A percentile compares a stretch with the other conserved stretches of the same genome.
Conservation (phyloP, 345 rosid genomes). For the Syzygium oleosum region DNA sequence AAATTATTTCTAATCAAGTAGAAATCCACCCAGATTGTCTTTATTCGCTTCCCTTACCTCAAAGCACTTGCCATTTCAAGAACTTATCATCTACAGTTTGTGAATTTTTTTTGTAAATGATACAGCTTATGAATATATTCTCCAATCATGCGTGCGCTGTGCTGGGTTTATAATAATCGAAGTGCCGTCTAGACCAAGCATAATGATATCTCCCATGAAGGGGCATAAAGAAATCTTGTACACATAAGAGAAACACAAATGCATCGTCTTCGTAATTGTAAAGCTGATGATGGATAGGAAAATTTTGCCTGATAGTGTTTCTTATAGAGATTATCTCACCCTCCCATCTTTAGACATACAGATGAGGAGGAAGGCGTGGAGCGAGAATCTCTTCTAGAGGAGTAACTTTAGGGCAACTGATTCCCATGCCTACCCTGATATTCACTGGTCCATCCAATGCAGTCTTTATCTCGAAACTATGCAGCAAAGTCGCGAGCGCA, state of each 20-base stretch:
- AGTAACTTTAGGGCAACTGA: constrained; percentile 34
- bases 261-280: neutral
- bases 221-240: neutral
- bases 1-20: neutral
- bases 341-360: neutral
- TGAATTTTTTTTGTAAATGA: neutral
- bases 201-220: neutral
- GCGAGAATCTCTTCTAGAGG: constrained; percentile 29
- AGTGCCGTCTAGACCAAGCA: no score
- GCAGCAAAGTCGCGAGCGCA: constrained; percentile 34
- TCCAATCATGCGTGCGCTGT: neutral
- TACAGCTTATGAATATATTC: neutral
- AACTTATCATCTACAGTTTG: neutral
- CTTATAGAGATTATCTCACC: neutral
- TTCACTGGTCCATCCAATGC: constrained; percentile 13
- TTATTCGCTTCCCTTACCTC: neutral
- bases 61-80: neutral
- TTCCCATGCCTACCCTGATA: constrained; percentile 17
- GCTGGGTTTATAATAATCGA: no score
- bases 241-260: no score
- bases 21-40: neutral
- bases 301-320: neutral
- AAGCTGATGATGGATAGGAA: neutral
- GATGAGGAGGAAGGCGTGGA: constrained; percentile 17
- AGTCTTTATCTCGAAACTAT: constrained; percentile 25